phyloP scores from a whole-genome alignment of 495 filamentous ascomycete genomes.

The Platismatia glauca region DNA sequence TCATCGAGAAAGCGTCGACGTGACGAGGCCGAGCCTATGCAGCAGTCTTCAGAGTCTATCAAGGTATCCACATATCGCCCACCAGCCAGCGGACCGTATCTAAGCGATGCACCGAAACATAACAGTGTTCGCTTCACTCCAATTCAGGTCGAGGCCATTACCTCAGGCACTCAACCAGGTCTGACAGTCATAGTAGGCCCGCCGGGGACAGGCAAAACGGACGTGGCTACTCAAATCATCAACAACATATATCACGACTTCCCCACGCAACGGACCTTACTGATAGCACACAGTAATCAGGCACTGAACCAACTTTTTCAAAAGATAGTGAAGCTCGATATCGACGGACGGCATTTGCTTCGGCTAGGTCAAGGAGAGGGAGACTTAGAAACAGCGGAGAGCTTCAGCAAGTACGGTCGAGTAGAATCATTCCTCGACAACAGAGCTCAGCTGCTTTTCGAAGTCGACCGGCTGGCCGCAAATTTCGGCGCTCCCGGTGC shows the following conservation, averaged over 20 bases:
- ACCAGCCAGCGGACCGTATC: conserved; percentile 85
- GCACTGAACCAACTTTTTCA: conserved; percentile 98
- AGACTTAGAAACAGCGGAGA: conserved; percentile 76
- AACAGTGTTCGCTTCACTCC: conserved; percentile 86
- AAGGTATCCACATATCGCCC: conserved; percentile 88
- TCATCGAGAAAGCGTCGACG: conserved; percentile 72
- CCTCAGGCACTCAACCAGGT: conserved; percentile 88
- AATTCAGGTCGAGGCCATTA: conserved; percentile 83
- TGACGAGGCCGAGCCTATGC: conserved; percentile 56
- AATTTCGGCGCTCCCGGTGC: conserved; percentile 80
- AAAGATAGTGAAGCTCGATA: conserved; percentile 89
- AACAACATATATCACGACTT: conserved; percentile 99
- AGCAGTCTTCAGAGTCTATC: conserved; percentile 53
- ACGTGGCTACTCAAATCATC: conserved; percentile 97
- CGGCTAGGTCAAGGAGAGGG: conserved; percentile 92
- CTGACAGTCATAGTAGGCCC: conserved; percentile 92
- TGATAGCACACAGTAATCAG: conserved; percentile 96
- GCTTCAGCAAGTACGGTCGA: conserved; percentile 88
- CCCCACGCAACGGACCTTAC: conserved; percentile 78
- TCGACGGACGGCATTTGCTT: conserved; percentile 90
- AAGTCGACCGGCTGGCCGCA: conserved; percentile 78
- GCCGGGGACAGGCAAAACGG: conserved; percentile 95
- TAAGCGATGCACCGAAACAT: conserved; percentile 71
- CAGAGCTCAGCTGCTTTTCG: conserved; percentile 63
- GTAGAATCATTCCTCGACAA: conserved; percentile 96